Percentiles rank a stretch among this genome's conserved stretches.
phyloP scores from a whole-genome alignment of 1,139 yeast species.

The Dujonia santamariae region DNA sequence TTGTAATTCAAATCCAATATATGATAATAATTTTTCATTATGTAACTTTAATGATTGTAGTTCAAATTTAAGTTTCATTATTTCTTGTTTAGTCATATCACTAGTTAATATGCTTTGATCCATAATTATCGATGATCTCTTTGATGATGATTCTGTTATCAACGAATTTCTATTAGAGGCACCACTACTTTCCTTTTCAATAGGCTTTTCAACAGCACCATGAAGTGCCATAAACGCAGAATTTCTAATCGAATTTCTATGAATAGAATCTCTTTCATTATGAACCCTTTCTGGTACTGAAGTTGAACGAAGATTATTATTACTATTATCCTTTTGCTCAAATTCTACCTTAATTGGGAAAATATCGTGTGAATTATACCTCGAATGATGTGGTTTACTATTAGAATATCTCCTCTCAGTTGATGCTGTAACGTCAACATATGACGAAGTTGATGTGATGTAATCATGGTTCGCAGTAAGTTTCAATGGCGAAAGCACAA shows the following conservation, averaged over 20 bases:
- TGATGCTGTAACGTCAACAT: slow-evolving; percentile 16
- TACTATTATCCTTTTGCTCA: slow-evolving; percentile 20
- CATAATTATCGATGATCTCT: slow-evolving; percentile 37
- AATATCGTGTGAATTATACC: slow-evolving; percentile 45
- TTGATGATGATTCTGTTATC: slow-evolving; percentile 22
- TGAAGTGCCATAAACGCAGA: slow-evolving; percentile 24
- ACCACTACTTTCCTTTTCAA: not conserved
- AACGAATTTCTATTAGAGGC: slow-evolving; percentile 22
- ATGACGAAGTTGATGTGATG: slow-evolving; percentile 14
- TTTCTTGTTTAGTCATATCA: slow-evolving; percentile 47
- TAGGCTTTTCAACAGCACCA: too few species aligned
- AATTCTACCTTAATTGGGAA: slow-evolving; percentile 46
- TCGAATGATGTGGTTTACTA: slow-evolving; percentile 33
- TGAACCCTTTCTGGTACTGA: slow-evolving; percentile 28
- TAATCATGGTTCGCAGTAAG: slow-evolving; percentile 20
- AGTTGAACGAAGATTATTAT: slow-evolving; percentile 20
- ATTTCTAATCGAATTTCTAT: slow-evolving; percentile 14
- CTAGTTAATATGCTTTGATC: slow-evolving; percentile 24
- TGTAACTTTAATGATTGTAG: slow-evolving; percentile 52
- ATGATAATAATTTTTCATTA: slow-evolving; percentile 54
- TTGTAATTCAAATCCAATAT: slow-evolving; percentile 56
- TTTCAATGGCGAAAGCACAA: slow-evolving; percentile 44
- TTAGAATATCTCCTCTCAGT: slow-evolving; percentile 25
- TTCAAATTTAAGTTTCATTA: slow-evolving; percentile 52
- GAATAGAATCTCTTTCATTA: slow-evolving; percentile 3